Conservation (phyloP, 495 filamentous ascomycete species). For the Parachaetomium inaequale region DNA sequence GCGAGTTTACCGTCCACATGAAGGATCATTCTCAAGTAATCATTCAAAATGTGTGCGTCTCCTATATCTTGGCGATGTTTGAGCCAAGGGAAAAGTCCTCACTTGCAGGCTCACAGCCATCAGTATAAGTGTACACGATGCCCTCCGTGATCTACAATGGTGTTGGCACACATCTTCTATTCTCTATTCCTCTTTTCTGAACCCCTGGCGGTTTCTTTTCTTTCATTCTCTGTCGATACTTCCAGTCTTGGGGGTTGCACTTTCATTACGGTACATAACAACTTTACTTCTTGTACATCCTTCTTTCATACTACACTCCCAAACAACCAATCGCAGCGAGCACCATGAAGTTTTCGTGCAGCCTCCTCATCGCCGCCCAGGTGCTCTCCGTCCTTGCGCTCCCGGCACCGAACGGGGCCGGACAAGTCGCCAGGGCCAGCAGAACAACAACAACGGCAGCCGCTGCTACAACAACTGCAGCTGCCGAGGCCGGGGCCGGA, state of each 20-base stretch:
- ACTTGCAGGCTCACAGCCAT: background rate
- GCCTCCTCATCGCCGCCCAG: slow-evolving; percentile 27
- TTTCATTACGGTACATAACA: background rate
- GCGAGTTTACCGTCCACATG: background rate
- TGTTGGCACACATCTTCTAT: slow-evolving; percentile 1
- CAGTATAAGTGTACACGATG: slow-evolving; percentile 7
- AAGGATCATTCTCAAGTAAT: background rate
- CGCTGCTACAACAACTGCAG: slow-evolving; percentile 11
- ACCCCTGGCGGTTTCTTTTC: slow-evolving; percentile 5
- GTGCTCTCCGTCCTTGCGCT: slow-evolving; percentile 26
- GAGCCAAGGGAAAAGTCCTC: background rate
- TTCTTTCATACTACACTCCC: background rate
- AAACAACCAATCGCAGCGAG: background rate
- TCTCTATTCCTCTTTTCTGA: background rate
- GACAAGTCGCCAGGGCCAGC: background rate
- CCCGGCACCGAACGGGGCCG: slow-evolving; percentile 16
- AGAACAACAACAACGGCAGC: slow-evolving; percentile 12
- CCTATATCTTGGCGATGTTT: slow-evolving; percentile 5
- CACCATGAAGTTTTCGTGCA: slow-evolving; percentile 29
- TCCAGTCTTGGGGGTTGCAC: background rate
- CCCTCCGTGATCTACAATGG: background rate
- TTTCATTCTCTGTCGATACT: slow-evolving; percentile 4
- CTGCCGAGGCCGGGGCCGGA: background rate
- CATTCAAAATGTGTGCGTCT: background rate
- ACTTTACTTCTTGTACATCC: background rate